These are phyloP conservation scores for Agaricus blazei DNA, from an alignment of 768 basidiomycete genomes.

Conservation along the genomic window DNA sequence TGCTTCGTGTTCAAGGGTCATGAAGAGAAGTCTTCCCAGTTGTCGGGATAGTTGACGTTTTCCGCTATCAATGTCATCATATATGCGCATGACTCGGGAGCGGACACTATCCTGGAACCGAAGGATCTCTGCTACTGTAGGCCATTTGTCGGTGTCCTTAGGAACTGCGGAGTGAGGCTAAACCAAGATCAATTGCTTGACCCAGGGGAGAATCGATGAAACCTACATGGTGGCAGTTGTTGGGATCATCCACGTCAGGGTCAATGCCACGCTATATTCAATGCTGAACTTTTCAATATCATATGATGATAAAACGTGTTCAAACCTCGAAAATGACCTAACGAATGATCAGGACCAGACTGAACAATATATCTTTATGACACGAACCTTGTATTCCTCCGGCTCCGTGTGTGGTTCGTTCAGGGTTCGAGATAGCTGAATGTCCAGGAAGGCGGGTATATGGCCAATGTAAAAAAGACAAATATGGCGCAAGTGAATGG, in stretches of 20 bases:
- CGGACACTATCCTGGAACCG: slow-evolving; percentile 78
- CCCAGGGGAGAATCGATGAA: neutral
- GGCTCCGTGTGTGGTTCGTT: slow-evolving; percentile 82
- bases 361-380: slow-evolving; percentile 10
- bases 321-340: slow-evolving; percentile 70
- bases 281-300: neutral
- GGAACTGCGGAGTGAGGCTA: slow-evolving; percentile 92
- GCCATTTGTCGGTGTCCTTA: slow-evolving; percentile 79
- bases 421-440: slow-evolving; percentile 74
- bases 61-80: slow-evolving; percentile 58
- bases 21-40: slow-evolving; percentile 77
- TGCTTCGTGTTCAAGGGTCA: slow-evolving; percentile 90
- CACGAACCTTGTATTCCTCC: slow-evolving; percentile 61
- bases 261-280: slow-evolving; percentile 82
- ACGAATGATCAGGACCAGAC: slow-evolving; percentile 3
- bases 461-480: slow-evolving; percentile 97
- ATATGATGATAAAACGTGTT: neutral
- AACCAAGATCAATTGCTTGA: neutral
- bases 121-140: slow-evolving; percentile 61
- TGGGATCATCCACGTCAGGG: slow-evolving; percentile 88
- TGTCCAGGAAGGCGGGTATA: slow-evolving; percentile 89
- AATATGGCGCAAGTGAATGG: slow-evolving; percentile 91
- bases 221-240: slow-evolving; percentile 69
- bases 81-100: slow-evolving; percentile 63
- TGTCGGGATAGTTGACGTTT: slow-evolving; percentile 54